Percentiles rank a stretch among this genome's conserved stretches.
Evolutionary conservation across 2,329 filamentous ascomycete species (phyloP).

Genomic region (Coniella lustricola): DNA sequence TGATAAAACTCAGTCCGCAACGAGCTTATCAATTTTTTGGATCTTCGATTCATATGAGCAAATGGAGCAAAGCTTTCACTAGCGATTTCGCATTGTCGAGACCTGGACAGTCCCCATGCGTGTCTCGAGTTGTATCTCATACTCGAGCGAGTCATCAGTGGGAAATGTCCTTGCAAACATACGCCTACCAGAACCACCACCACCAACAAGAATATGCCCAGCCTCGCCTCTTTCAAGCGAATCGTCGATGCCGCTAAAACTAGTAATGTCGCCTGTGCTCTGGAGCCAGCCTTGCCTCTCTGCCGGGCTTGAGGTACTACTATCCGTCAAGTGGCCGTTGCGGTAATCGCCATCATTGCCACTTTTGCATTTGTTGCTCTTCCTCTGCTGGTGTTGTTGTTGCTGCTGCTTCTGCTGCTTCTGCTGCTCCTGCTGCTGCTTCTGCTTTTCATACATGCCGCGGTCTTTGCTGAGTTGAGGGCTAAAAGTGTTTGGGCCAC

Average conservation of each 20-base stretch:
- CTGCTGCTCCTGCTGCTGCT: not conserved
- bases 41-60: not conserved
- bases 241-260: constrained; percentile 15
- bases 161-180: not conserved
- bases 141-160: constrained; percentile 6
- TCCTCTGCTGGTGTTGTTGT: not conserved
- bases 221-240: constrained; percentile 20
- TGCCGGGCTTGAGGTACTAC: too few species aligned
- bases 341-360: not conserved
- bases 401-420: not conserved
- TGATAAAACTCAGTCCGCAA: too few species aligned
- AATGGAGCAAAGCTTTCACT: not conserved
- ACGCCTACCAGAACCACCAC: not conserved
- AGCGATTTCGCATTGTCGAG: not conserved
- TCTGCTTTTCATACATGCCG: not conserved
- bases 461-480: not conserved
- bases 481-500: too few species aligned
- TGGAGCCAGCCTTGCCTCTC: constrained; percentile 10
- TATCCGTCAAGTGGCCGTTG: not conserved
- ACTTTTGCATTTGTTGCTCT: not conserved
- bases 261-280: constrained; percentile 10
- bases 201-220: not conserved
- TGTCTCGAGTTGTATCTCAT: constrained; percentile 10
- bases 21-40: too few species aligned
- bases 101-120: constrained; percentile 7